phyloP scores from a whole-genome alignment of 2,329 filamentous ascomycete species.

The Grosmannia clavigera region DNA sequence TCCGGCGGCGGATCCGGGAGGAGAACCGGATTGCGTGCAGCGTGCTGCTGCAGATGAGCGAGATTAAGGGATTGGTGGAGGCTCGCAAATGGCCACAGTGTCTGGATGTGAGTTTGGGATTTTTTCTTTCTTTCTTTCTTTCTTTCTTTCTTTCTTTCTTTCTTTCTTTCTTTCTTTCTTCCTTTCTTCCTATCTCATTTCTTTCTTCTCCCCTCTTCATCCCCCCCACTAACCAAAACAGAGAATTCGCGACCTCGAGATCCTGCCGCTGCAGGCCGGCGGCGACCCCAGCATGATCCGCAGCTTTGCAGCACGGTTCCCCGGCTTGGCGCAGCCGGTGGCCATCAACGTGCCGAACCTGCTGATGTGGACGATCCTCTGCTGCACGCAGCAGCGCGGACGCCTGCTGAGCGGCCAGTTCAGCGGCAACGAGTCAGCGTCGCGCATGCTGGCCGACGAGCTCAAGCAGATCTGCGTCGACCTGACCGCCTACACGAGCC shows the following conservation, averaged over 20 bases:
- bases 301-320: slow-evolving; percentile 67
- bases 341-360: slow-evolving; percentile 83
- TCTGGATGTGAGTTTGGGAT: slow-evolving; percentile 38
- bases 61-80: slow-evolving; percentile 45
- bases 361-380: slow-evolving; percentile 85
- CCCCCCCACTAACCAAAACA: slow-evolving; percentile 8
- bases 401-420: slow-evolving; percentile 58
- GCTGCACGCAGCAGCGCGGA: slow-evolving; percentile 68
- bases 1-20: slow-evolving; percentile 43
- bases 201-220: not conserved
- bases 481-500: slow-evolving; percentile 83
- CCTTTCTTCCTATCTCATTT: not conserved
- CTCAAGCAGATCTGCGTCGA: slow-evolving; percentile 75
- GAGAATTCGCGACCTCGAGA: slow-evolving; percentile 62
- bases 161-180: not conserved
- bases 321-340: slow-evolving; percentile 64
- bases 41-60: slow-evolving; percentile 47
- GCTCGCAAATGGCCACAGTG: slow-evolving; percentile 42
- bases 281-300: slow-evolving; percentile 73
- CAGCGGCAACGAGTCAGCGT: slow-evolving; percentile 57
- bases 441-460: slow-evolving; percentile 52
- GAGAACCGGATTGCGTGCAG: slow-evolving; percentile 44
- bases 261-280: slow-evolving; percentile 65
- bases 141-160: not conserved
- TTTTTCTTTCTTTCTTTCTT: not conserved